Base-by-base conservation (phyloP, 1,284 basidiomycete species). In the Hypsizygus ulmarius region DNA sequence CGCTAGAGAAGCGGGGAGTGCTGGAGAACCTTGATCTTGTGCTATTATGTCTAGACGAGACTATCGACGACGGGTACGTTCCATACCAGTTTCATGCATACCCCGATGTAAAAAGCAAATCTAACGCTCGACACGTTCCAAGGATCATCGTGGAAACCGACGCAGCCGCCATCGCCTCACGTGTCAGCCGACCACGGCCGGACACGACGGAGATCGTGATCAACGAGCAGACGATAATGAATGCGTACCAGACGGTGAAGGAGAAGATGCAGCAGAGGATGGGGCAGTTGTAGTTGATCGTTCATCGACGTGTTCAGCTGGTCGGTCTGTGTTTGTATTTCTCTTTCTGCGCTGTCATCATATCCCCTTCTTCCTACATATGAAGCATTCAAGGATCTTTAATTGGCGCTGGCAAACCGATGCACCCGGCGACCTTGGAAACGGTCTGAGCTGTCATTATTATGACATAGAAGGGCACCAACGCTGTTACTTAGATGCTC, bases 101-200 rank as follows among this genome's bases (percentile, higher is more conserved):
- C n/a, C n/a, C n/a, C n/a, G n/a, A n/a, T n/a, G n/a, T n/a, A n/a
- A n/a, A n/a, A n/a, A n/a, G n/a, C n/a, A n/a, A n/a, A 29, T 39
- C 15, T 29, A 21, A 38, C 15, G 25, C 19, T 11, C 34, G 32
- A 18, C 37, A 15, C 30, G 8, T 25, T 40, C 1, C 63, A 97
- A n/a, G 96, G 36, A 90, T 99, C 67, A 96, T 99, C 58, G 87
- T 99, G 39, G 96, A 99, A 69, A 99, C 95, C 1, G 97, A 99
- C 68, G 79, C 93, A 3, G 85, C 91, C 0, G 92, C 95, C 8
- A 97, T 99, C 62, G 93, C 95, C 0, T 94, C 93, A 29, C 77
- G 97, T 50, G 97, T 99, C 40, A 96, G 92, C 57, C 75, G 95
- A 57, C 92, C 97, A 40, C 86, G 85, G 60, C 87, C 95, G 14